These are phyloP conservation scores for Neonothopanus nambi DNA, from an alignment of 1,284 basidiomycete species.

Conservation along the genomic window DNA sequence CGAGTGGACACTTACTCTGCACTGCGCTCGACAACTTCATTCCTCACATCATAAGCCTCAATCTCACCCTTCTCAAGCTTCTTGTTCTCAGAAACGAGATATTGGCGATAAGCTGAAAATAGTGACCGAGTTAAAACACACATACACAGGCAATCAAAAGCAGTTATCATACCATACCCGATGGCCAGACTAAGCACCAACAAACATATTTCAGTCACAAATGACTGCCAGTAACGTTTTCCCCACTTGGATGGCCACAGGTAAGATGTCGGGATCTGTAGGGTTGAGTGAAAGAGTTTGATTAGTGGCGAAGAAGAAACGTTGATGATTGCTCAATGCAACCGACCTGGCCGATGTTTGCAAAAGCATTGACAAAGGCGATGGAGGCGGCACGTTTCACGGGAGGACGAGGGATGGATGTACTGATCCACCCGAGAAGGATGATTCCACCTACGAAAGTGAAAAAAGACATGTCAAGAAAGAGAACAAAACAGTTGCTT, in stretches of 20 bases:
- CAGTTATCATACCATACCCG: conserved; percentile 15
- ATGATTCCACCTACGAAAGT: conserved; percentile 39
- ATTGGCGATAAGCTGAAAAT: conserved; percentile 16
- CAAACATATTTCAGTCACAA: conserved; percentile 20
- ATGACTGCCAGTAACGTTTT: conserved; percentile 19
- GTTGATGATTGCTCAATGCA: too few relatives aligned
- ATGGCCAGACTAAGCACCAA: conserved; percentile 18
- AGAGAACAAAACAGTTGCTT: too few relatives aligned
- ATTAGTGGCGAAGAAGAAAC: too few relatives aligned
- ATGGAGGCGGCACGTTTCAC: conserved; percentile 22
- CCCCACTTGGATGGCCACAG: conserved; percentile 22
- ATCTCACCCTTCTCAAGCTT: conserved; percentile 19
- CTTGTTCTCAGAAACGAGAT: conserved; percentile 19
- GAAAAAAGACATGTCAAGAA: too few relatives aligned
- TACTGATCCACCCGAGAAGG: conserved; percentile 19
- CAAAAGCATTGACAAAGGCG: conserved; percentile 21
- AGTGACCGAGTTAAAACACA: neutral
- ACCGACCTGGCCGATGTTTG: conserved; percentile 21
- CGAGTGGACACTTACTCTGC: conserved; percentile 22
- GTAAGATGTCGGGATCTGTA: conserved; percentile 23
- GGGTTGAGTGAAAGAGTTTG: too few relatives aligned
- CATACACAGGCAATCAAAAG: neutral
- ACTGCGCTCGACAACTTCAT: conserved; percentile 16
- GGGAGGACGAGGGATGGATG: conserved; percentile 21
- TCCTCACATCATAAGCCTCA: too few relatives aligned